Evolutionary conservation across 345 rosid genomes (phyloP).

Genomic region (Kernera saxatilis): DNA sequence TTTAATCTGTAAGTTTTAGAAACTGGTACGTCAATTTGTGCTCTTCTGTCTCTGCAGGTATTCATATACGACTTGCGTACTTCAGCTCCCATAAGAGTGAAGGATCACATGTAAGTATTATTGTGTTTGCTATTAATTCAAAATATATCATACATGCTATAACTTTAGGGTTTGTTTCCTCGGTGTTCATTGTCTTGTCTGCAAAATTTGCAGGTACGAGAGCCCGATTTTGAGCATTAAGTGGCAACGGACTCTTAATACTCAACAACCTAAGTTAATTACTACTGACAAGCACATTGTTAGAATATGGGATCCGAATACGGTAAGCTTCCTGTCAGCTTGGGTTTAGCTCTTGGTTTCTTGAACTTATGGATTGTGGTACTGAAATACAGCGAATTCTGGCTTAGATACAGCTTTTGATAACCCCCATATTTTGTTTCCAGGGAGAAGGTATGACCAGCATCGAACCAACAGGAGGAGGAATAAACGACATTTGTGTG

Average conservation of each 20-base stretch:
- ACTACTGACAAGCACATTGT: slow-evolving; percentile 81
- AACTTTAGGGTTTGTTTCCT: not conserved
- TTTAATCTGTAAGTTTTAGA: not conserved
- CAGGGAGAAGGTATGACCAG: slow-evolving; percentile 93
- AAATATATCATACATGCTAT: not conserved
- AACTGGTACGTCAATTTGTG: not conserved
- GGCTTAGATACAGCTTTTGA: not conserved
- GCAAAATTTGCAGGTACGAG: slow-evolving; percentile 60
- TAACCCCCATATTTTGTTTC: not conserved
- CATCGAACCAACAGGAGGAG: slow-evolving; percentile 84
- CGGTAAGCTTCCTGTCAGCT: slow-evolving; percentile 39
- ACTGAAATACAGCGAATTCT: not conserved
- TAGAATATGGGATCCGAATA: slow-evolving; percentile 95
- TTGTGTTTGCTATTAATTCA: not conserved
- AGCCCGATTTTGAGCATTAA: slow-evolving; percentile 83
- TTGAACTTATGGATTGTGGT: not conserved
- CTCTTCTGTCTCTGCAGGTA: slow-evolving; percentile 47
- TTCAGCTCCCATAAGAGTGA: slow-evolving; percentile 66
- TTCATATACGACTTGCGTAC: slow-evolving; percentile 87
- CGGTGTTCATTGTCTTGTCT: not conserved
- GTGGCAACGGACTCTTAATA: slow-evolving; percentile 83
- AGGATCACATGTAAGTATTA: slow-evolving; percentile 86
- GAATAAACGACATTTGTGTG: slow-evolving; percentile 82
- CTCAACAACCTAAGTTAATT: slow-evolving; percentile 67
- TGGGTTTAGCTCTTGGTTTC: not conserved